phyloP scores from a whole-genome alignment of 768 basidiomycete species.

The Auricularia sp. region DNA sequence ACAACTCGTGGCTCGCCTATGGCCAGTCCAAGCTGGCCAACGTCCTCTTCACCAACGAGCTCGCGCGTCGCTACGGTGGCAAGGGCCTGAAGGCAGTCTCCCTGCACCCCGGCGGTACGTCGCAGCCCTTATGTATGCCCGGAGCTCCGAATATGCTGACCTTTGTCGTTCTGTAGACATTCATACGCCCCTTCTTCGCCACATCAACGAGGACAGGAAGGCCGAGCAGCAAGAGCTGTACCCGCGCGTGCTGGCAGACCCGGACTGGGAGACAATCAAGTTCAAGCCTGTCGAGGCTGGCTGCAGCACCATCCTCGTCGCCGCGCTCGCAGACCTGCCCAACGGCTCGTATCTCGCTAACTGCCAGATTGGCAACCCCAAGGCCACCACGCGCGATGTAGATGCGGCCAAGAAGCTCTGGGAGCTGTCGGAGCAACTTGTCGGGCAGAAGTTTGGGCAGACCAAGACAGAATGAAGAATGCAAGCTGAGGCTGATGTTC shows the following conservation, averaged over 20 bases:
- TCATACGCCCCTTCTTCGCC: neutral
- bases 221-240: neutral
- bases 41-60: conserved; percentile 13
- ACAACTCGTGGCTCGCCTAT: neutral
- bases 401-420: conserved; percentile 22
- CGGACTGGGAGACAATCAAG: neutral
- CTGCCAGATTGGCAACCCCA: conserved; percentile 18
- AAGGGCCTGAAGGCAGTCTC: neutral
- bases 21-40: conserved; percentile 12
- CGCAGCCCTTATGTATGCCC: neutral
- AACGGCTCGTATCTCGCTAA: conserved; percentile 19
- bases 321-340: conserved; percentile 21
- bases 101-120: neutral
- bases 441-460: conserved; percentile 2
- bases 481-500: too few species aligned
- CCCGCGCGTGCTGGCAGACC: neutral
- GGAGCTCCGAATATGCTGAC: neutral
- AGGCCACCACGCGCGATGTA: conserved; percentile 15
- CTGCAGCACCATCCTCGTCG: conserved; percentile 19
- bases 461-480: neutral
- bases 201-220: neutral
- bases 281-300: conserved; percentile 5
- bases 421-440: conserved; percentile 23
- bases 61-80: neutral
- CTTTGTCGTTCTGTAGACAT: neutral